Percentiles rank a stretch among this genome's conserved stretches.
These are phyloP conservation scores for Dactylonectria estremocensis DNA, from an alignment of 2,329 filamentous ascomycete species.

Conservation along the genomic window DNA sequence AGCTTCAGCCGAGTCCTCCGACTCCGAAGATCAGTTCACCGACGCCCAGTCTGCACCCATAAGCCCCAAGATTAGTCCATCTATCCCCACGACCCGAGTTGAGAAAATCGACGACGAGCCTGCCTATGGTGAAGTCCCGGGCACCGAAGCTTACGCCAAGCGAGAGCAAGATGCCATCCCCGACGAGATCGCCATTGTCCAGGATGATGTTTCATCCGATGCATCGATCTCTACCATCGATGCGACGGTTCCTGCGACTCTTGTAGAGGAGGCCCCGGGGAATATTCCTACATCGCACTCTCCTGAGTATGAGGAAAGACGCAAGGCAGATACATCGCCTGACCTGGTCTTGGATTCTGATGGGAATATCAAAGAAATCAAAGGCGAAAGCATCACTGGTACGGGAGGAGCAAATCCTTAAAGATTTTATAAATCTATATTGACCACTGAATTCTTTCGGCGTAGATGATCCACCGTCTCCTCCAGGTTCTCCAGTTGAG, in stretches of 20 bases:
- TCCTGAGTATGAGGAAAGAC: conserved; percentile 61
- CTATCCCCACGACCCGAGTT: conserved; percentile 72
- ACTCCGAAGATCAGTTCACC: conserved; percentile 80
- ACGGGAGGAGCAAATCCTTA: conserved; percentile 45
- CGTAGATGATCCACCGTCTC: conserved; percentile 47
- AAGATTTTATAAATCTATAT: conserved; percentile 36
- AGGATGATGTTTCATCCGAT: conserved; percentile 45
- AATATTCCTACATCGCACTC: conserved; percentile 59
- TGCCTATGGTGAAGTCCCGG: conserved; percentile 73
- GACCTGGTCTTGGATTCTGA: conserved; percentile 66
- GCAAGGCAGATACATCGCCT: conserved; percentile 67
- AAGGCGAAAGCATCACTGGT: conserved; percentile 49
- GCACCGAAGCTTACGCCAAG: conserved; percentile 70
- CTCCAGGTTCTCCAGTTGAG: conserved; percentile 49
- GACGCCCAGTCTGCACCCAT: conserved; percentile 72
- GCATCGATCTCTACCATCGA: conserved; percentile 40
- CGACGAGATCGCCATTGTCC: conserved; percentile 71
- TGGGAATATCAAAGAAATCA: conserved; percentile 55
- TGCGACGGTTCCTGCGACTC: conserved; percentile 63
- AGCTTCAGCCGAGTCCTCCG: conserved; percentile 65
- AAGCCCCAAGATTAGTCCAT: conserved; percentile 62
- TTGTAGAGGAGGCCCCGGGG: conserved; percentile 68
- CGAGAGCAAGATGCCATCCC: conserved; percentile 71
- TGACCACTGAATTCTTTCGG: conserved; percentile 44
- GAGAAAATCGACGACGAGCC: conserved; percentile 69